Base-by-base conservation (phyloP, 2,329 filamentous ascomycete genomes). In the Metarhizium rileyi region DNA sequence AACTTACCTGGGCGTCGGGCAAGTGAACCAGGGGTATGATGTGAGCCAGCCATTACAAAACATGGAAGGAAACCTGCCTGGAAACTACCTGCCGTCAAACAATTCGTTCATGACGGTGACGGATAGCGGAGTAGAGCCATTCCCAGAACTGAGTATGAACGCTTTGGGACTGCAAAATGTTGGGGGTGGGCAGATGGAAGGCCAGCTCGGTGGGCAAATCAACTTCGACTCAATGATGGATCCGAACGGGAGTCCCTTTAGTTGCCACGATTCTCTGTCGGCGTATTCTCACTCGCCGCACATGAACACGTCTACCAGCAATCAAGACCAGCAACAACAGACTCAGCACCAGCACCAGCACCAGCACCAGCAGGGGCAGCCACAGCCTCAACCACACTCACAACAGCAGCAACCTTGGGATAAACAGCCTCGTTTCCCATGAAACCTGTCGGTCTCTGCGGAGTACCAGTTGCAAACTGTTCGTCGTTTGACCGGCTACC, bases 231-330 rank as follows among this genome's bases (percentile, higher is more conserved):
- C 58, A 30, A 61, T 65, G 46, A 57, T 66, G 49, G 59, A 61
- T 33, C 58, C 61, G 12, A 61, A 64, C 47, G 61, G 58, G n/a
- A 67, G 65, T 51, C 64, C 66, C 4, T 69, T 65, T 41, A 64
- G 63, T 44, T 66, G 63, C 5, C 65, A 67, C 41, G 66, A 64
- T 38, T 64, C 65, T 4, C 51, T 58, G 26, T 67, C 66, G 28
- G 63, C 62, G 8, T 69, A 65, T 52, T 58, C 61, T 20, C 60
- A 62, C 45, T 67, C 66, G 28, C 65, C 67, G 30, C 63, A 65
- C 41, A 52, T 59, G 42, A 58, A 61, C 47, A 50, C 53, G 2
- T 30, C 45, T 18, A 48, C 26, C 25, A 40, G 28, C 7, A 33
- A 23, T n/a, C 18, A 22, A 10, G 30, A 26, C 18, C 30, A 44